These are phyloP conservation scores for Geranium incanum DNA, from an alignment of 441 rosid genomes.

Conservation along the genomic window DNA sequence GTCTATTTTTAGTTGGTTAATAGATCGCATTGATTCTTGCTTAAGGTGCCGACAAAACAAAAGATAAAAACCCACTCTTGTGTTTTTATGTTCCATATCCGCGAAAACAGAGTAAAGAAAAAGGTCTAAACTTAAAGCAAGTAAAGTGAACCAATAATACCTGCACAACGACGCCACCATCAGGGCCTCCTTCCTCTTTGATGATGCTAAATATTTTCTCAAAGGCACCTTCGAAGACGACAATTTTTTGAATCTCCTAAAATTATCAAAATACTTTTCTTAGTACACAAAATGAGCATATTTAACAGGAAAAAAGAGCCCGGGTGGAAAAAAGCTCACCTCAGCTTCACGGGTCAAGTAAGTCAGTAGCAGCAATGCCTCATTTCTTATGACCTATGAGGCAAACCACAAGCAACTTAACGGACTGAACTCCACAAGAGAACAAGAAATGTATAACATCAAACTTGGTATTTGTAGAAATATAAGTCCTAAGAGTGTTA, in stretches of 20 bases:
- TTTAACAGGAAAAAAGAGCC: neutral
- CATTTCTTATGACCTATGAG: conserved; percentile 79
- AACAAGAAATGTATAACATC: neutral
- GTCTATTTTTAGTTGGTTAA: no score
- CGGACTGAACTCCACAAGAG: neutral
- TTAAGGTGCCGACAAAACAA: no score
- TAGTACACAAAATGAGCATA: conserved; percentile 14
- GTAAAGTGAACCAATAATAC: conserved; percentile 28
- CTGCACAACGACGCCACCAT: conserved; percentile 99
- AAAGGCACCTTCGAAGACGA: conserved; percentile 95
- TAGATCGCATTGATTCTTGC: no score
- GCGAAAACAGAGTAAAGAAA: no score
- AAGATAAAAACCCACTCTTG: no score
- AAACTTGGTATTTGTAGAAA: no score
- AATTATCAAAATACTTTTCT: conserved; percentile 23
- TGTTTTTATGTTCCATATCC: no score
- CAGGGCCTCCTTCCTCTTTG: conserved; percentile 93
- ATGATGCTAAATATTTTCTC: conserved; percentile 91
- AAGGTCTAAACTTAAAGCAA: no score
- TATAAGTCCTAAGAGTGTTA: neutral
- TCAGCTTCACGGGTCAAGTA: conserved; percentile 97
- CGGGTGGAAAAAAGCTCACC: conserved; percentile 32
- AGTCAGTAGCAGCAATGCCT: conserved; percentile 89
- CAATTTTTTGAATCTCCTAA: conserved; percentile 95
- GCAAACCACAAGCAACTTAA: neutral